Evolutionary conservation across 371 early-diverging fungal genomes (phyloP).

Genomic region (Rozella allomycis): DNA sequence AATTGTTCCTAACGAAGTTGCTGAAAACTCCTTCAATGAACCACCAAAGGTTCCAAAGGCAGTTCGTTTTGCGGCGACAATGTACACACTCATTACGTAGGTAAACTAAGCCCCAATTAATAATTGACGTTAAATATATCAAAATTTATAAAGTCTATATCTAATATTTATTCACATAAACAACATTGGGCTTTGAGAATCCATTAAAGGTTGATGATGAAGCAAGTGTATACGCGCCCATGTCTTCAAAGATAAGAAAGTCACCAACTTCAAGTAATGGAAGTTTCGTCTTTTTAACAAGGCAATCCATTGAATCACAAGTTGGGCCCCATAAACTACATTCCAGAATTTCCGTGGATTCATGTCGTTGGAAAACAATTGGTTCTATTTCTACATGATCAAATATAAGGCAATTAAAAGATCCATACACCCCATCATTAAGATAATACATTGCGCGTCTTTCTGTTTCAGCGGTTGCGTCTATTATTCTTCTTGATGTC

Average conservation of each 20-base stretch:
- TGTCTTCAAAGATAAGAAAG: constrained; percentile 81
- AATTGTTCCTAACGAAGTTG: constrained; percentile 45
- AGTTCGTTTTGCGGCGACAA: neutral
- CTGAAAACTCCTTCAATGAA: constrained; percentile 54
- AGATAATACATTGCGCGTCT: constrained; percentile 60
- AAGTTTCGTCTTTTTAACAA: constrained; percentile 39
- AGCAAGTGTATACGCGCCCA: constrained; percentile 90
- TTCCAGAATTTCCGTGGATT: neutral
- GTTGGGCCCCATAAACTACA: constrained; percentile 93
- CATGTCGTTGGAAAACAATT: constrained; percentile 16
- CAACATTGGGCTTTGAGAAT: constrained; percentile 2
- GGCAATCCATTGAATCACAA: constrained; percentile 90
- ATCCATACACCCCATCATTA: constrained; percentile 92
- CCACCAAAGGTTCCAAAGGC: constrained; percentile 72
- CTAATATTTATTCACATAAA: too few relatives aligned
- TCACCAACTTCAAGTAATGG: constrained; percentile 79
- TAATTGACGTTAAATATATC: too few relatives aligned
- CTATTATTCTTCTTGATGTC: constrained; percentile 46
- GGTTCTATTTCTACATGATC: constrained; percentile 71
- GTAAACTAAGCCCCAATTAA: too few relatives aligned
- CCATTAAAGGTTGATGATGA: constrained; percentile 52
- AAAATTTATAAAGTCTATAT: too few relatives aligned
- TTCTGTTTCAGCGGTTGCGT: constrained; percentile 18
- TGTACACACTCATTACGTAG: neutral
- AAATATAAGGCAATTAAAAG: constrained; percentile 92